Evolutionary conservation across 345 rosid species (phyloP), one percentile per base, ranked within the genome.

Genomic region (Hypericum androsaemum): DNA sequence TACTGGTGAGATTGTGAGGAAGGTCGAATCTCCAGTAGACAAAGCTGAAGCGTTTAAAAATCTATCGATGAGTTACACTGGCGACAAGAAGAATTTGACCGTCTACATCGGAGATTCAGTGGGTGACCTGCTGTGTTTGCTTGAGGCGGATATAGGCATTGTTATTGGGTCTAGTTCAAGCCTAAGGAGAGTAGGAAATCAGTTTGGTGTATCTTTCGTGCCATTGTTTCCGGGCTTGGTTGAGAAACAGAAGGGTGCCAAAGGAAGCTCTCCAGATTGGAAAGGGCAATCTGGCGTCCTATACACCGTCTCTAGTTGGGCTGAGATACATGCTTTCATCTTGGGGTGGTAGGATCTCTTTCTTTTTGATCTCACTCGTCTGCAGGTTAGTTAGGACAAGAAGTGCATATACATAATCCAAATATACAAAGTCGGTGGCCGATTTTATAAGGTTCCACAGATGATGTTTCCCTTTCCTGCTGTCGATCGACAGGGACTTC

Each of bases 71-170:
- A 73, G 50, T 38, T 63, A 59, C 5, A 41, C 56, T 37, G 39
- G 53, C 44, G 71, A 69, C 60, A 67, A 57, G 43, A 81, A 74
- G 71, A 74, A 68, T 47, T 41, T 75, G 65, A 85, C 79, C 50
- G 74, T 92, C 51, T 92, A 88, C 60, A 74, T 92, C 54, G 98
- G 97, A 57, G 97, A 83, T 52, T 83, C 97, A 0, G 83, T 88
- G 17, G 95, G 94, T 10, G 98, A 92, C 76, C 60, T 92, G 74
- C 95, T 88, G 32, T 92, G 97, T 71, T 77, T 92, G 62, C 83
- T 92, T 11, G 73, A 80, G 72, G 98, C 95, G 10, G 98, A 92
- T 54, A 80, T 92, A 58, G 98, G 95, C 42, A 88, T 88, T 39
- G 97, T 92, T 51, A 64, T 92, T 53, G 82, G 88, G 45, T 74